These are phyloP conservation scores for Helicocarpus griseus DNA, from an alignment of 2,329 filamentous ascomycete genomes.

Conservation along the genomic window DNA sequence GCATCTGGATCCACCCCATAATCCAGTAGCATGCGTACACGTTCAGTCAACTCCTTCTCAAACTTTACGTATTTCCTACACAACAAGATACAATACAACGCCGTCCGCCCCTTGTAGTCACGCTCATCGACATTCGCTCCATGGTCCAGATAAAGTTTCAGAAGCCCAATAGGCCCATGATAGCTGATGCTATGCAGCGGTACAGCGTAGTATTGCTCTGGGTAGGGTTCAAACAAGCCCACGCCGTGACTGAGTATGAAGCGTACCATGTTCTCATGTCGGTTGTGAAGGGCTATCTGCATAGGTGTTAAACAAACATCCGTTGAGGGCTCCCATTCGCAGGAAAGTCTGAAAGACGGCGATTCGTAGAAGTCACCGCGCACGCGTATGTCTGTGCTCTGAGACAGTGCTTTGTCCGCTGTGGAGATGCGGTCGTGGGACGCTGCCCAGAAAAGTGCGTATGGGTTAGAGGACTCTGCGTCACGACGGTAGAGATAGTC, in stretches of 20 bases:
- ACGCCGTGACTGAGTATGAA: constrained; percentile 19
- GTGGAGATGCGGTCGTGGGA: neutral
- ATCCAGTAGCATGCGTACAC: neutral
- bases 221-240: constrained; percentile 1
- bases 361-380: neutral
- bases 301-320: constrained; percentile 10
- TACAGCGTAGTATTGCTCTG: neutral
- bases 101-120: neutral
- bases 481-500: constrained; percentile 1
- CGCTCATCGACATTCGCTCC: neutral
- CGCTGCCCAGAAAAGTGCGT: constrained; percentile 3
- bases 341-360: neutral
- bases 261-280: constrained; percentile 16
- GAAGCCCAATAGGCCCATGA: neutral
- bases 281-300: constrained; percentile 17
- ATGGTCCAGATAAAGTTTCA: neutral
- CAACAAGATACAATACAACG: neutral
- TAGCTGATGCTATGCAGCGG: neutral
- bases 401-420: neutral
- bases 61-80: neutral
- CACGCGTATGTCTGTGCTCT: constrained; percentile 4
- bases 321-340: neutral
- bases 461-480: neutral
- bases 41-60: neutral
- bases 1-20: neutral